Base-by-base conservation (phyloP, 768 basidiomycete species). In the Lactifluus pinguis region DNA sequence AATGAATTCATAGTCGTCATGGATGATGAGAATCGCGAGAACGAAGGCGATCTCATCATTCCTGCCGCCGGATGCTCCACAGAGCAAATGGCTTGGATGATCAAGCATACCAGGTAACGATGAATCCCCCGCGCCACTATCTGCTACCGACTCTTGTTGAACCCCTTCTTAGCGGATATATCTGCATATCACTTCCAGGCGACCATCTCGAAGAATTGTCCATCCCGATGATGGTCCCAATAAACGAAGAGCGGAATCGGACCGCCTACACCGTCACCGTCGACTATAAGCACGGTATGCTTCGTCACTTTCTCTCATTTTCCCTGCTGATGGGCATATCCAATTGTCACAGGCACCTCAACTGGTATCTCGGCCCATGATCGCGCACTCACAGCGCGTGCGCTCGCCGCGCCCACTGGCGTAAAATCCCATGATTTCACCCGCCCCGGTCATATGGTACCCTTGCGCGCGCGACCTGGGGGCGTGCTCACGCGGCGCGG, bases 51-150 rank as follows among this genome's bases (percentile, higher is more conserved):
- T 72, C 76, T 99, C 60, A 92, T 98, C 70, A 87, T 93, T 69
- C 84, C 95, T 14, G 97, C 84, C 2, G 79, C 79, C 29, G 81
- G 84, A 54, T 85, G 91, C 66, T 92, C 94, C 42, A 91, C 92
- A 1, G 91, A 98, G 73, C 91, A 94, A 70, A 98, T 99, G 97
- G 95, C 97, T 0, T 99, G 92, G 92, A 89, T 99, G 82, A 94
- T 99, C 71, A 88, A 89, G 69, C 86, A 95, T 71, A 92, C 93
- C 0, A 97, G 93, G 95, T 95, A 54, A 61, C 82, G 72, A 42
- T 25, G 25, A 25, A 25, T 2, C 25, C 2, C 15, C 25, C 34
- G 42, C 9, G 0, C 15, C 32, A 6, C 14, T 8, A n/a, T 47
- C 34, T 15, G 19, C 47, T 17, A 38, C 25, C 56, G 10, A 39